These are phyloP conservation scores for Salix brachista DNA, from an alignment of 345 rosid species.

Conservation along the genomic window DNA sequence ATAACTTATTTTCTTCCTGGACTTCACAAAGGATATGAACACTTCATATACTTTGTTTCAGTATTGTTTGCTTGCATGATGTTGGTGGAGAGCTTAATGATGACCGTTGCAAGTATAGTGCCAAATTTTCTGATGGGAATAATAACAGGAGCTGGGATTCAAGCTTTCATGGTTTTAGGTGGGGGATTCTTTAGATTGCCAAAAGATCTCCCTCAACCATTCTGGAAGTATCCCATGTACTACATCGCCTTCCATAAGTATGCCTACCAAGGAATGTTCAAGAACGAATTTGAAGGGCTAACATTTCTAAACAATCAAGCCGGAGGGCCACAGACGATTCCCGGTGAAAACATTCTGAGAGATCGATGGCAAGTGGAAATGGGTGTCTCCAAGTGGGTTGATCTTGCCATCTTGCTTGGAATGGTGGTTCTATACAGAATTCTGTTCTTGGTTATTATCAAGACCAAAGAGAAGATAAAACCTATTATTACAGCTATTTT, in stretches of 20 bases:
- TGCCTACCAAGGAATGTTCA: constrained; percentile 13
- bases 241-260: constrained; percentile 33
- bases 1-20: constrained; percentile 31
- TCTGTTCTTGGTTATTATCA: constrained; percentile 32
- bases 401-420: constrained; percentile 38
- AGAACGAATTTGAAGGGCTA: constrained; percentile 35
- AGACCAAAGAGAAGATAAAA: constrained; percentile 30
- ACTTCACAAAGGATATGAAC: constrained; percentile 31
- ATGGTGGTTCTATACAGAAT: constrained; percentile 38
- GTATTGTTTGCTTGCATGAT: constrained; percentile 38
- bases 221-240: constrained; percentile 48
- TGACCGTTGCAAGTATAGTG: constrained; percentile 46
- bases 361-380: constrained; percentile 37
- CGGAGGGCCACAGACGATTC: background rate
- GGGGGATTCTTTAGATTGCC: constrained; percentile 54
- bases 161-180: constrained; percentile 42
- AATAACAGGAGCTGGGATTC: constrained; percentile 50
- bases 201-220: constrained; percentile 34
- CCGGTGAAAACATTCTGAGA: constrained; percentile 37
- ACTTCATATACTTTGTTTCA: constrained; percentile 31
- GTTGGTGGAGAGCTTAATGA: constrained; percentile 55
- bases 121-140: constrained; percentile 54
- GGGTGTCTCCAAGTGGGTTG: constrained; percentile 53
- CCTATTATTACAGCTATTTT: background rate
- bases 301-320: constrained; percentile 12